Conservation (phyloP, 116 monocot genomes). For the Zostera marina region DNA sequence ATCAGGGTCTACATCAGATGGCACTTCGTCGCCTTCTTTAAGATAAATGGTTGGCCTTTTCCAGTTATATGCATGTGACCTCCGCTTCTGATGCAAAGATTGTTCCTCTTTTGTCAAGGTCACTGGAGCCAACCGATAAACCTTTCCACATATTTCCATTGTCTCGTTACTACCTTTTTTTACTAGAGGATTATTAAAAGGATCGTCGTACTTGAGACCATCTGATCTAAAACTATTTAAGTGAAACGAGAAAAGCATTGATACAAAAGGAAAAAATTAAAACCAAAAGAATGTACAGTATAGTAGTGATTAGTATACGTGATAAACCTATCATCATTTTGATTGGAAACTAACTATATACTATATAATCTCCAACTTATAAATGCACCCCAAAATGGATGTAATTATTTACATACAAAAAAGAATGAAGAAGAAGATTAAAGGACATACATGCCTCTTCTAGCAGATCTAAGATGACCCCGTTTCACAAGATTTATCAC, state of each 20-base stretch:
- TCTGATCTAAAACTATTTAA: constrained; percentile 34
- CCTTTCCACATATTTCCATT: constrained; percentile 81
- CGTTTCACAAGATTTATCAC: constrained; percentile 89
- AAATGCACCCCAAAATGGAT: too few species aligned
- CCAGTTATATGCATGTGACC: constrained; percentile 81
- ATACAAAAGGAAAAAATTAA: not conserved
- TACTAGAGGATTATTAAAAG: constrained; percentile 84
- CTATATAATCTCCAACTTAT: too few species aligned
- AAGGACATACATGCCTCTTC: constrained; percentile 81
- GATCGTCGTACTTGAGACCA: constrained; percentile 73
- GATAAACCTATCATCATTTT: too few species aligned
- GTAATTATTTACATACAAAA: not conserved
- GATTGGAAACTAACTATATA: too few species aligned
- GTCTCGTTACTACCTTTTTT: constrained; percentile 54
- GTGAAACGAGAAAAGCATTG: not conserved
- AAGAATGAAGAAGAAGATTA: not conserved
- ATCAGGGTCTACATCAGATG: constrained; percentile 78
- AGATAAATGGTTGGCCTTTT: constrained; percentile 83
- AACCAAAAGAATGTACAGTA: too few species aligned
- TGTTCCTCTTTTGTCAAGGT: constrained; percentile 69
- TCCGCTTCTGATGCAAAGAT: constrained; percentile 56
- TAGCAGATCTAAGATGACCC: constrained; percentile 80
- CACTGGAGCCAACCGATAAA: constrained; percentile 64
- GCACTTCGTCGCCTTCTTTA: constrained; percentile 83
- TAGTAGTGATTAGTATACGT: too few species aligned